Base-by-base conservation (phyloP, 371 early-diverging fungal species). In the Zopfochytrium polystomum region DNA sequence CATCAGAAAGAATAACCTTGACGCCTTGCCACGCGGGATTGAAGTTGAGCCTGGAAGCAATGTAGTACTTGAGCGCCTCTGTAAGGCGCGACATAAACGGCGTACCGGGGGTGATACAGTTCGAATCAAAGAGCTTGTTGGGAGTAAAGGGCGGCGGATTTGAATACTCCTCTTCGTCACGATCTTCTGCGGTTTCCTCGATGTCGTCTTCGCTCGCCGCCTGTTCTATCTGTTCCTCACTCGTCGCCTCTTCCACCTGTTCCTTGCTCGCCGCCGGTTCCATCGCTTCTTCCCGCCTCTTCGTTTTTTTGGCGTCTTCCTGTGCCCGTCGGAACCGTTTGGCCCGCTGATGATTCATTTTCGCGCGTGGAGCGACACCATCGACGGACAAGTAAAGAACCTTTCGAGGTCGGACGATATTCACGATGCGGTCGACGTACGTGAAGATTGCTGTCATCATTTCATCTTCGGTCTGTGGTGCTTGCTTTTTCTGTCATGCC, bases 241-340 rank as follows among this genome's bases (percentile, higher is more conserved):
- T n/a, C 99, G 85, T 68, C 99, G 99, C 74, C 99, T 99, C 71
- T 98, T 98, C 93, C 99, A 95, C 73, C 99, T 99, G 23, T 99
- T 46, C 98, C 85, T 25, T 99, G 99, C 0, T 99, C 99, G 15
- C 99, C 99, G 38, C 99, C 99, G 74, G 99, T 99, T n/a, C n/a
- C 13, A 23, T 15, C 3, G 51, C 48, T 54, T 81, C 75, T 35
- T 84, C 88, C 61, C 86, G 83, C 55, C 87, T 89, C 58, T 87
- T 85, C n/a, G 76, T 74, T 61, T 87, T 86, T 53, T 81, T 80
- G 63, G 86, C 77, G 2, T 89, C 88, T 57, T 95, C 92, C 67
- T 87, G 89, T 11, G 96, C 89, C 5, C 95, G 85, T 55, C 96
- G 85, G 82, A 97, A 99, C 68, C 99, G 91, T 60, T 99, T 90